Evolutionary conservation across 2,329 filamentous ascomycete species (phyloP), one percentile per base, ranked within the genome.

Genomic region (Fusarium drepaniforme): DNA sequence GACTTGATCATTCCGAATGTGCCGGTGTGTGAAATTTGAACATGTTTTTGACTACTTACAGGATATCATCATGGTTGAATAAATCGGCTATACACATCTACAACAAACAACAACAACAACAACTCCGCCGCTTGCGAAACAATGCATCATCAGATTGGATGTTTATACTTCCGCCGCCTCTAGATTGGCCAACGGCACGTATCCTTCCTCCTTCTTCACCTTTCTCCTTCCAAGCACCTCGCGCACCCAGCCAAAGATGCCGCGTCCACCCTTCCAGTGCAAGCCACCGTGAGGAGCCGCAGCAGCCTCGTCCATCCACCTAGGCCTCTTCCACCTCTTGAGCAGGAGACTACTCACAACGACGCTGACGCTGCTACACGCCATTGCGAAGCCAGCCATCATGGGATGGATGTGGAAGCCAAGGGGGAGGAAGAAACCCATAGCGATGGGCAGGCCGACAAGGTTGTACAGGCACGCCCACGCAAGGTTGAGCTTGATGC

Each of bases 401-500:
- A 98, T 96, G 28, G 97, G 96, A 77, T 97, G 97, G 75, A 98
- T 87, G 79, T 95, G 92, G 71, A 94, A 90, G 37, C 96, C 97
- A 75, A 98, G 91, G 1, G 97, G 96, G 6, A 99, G 87, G 86
- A 98, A 97, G 78, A 98, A 85, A 28, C 97, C 97, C 97, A 98
- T 98, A 46, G 97, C 97, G 78, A 99, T 97, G 3, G 97, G 97
- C 16, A 99, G 88, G 2, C 97, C 97, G 71, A 98, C 85, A 59
- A 95, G 73, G 83, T 99, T 99, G 89, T 99, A 99, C 73, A 95
- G 86, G 82, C 95, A 98, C 0, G 96, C 96, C 94, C 97, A 98
- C 3, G 92, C 87, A 4, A 99, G 89, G 83, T 99, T 99, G 77
- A 97, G 84, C 86, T 97, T 97, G 87, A 99, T 99, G 75, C 97